A percentile compares a stretch with the other conserved stretches of the same genome.
Conservation (phyloP, 192 early-diverging fungal genomes). For the Rhizophlyctis rosea region DNA sequence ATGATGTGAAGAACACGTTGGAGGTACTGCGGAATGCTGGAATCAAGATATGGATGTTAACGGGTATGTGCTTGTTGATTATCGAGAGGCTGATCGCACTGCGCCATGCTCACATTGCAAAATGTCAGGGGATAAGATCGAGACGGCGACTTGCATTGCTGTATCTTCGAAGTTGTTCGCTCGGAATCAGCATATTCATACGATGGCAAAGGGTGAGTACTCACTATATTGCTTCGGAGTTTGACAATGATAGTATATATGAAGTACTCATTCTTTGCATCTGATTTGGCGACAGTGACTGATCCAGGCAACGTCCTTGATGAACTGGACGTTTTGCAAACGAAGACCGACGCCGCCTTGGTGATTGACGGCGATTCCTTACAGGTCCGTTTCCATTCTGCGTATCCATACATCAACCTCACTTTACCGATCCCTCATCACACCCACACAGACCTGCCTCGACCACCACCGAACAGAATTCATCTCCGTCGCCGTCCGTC, state of each 20-base stretch:
- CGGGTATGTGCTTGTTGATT: no score
- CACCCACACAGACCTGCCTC: slow-evolving; percentile 53
- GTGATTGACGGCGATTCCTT: slow-evolving; percentile 94
- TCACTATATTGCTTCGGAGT: slow-evolving; percentile 12
- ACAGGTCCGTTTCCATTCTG: slow-evolving; percentile 25
- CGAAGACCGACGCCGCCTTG: slow-evolving; percentile 72
- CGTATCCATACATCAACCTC: slow-evolving; percentile 25
- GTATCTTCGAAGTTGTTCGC: slow-evolving; percentile 87
- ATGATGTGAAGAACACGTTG: slow-evolving; percentile 84
- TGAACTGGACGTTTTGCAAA: slow-evolving; percentile 69
- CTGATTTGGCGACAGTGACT: neutral
- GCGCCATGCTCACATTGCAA: slow-evolving; percentile 14
- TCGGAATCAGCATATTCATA: slow-evolving; percentile 81
- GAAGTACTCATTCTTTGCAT: no score
- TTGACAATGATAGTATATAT: no score
- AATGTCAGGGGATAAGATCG: slow-evolving; percentile 79
- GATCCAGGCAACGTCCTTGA: slow-evolving; percentile 53
- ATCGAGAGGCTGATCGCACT: no score
- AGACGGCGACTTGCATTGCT: slow-evolving; percentile 94
- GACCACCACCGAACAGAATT: slow-evolving; percentile 76
- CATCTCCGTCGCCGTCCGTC: slow-evolving; percentile 66
- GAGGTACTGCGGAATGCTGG: slow-evolving; percentile 89
- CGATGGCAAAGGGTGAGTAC: slow-evolving; percentile 61
- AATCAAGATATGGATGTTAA: no score
- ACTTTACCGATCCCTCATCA: slow-evolving; percentile 1